These are phyloP conservation scores for Datisca glomerata DNA, from an alignment of 306 rosid genomes.

Conservation along the genomic window DNA sequence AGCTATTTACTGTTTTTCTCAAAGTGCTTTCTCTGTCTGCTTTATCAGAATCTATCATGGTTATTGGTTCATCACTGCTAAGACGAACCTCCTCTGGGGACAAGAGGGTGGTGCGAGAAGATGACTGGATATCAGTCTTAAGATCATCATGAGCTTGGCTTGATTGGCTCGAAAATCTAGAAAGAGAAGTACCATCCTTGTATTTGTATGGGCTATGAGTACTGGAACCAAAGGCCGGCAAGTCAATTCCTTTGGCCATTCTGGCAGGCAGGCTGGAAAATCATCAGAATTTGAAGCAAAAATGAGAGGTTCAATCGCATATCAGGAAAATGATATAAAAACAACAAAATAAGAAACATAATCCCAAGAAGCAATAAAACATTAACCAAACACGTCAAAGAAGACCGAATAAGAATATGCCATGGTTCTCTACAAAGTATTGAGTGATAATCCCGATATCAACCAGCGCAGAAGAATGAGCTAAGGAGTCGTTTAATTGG, in stretches of 20 bases:
- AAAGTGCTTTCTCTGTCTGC: conserved; percentile 21
- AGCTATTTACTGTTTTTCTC: conserved; percentile 21
- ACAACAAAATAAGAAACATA: no score
- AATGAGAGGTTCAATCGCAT: neutral
- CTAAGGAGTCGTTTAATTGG: no score
- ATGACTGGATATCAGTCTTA: conserved; percentile 17
- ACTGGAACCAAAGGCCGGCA: conserved; percentile 43
- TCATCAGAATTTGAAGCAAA: no score
- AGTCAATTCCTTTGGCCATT: conserved; percentile 34
- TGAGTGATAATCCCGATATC: no score
- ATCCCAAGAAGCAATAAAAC: no score
- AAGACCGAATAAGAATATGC: no score
- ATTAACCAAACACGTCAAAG: no score
- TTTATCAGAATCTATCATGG: conserved; percentile 21
- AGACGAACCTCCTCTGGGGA: conserved; percentile 22
- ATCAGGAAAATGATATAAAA: neutral
- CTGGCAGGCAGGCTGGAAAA: conserved; percentile 56
- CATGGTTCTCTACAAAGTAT: no score
- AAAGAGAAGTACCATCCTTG: conserved; percentile 25
- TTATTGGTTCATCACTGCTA: conserved; percentile 10
- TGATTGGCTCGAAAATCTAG: conserved; percentile 44
- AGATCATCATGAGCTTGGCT: conserved; percentile 24
- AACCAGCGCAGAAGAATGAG: no score
- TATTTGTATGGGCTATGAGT: conserved; percentile 19
- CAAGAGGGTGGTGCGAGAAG: conserved; percentile 24